Evolutionary conservation across 2,329 filamentous ascomycete species (phyloP).

Genomic region (Paramyrothecium sp.): DNA sequence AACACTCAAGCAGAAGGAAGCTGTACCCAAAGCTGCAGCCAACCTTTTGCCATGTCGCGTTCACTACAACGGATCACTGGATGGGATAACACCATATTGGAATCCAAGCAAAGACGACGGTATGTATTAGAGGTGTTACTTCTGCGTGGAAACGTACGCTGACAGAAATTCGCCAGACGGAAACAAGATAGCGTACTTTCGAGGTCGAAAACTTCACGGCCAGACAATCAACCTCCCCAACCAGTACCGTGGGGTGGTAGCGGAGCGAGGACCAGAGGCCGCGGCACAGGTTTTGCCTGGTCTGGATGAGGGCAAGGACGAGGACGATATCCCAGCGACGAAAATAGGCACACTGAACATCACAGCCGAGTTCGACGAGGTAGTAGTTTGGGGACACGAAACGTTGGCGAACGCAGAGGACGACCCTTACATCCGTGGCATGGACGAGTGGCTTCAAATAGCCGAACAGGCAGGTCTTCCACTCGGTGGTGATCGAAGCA

Average conservation of each 20-base stretch:
- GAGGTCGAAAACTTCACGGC: constrained; percentile 76
- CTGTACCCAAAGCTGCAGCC: constrained; percentile 45
- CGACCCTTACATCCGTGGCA: constrained; percentile 71
- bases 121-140: constrained; percentile 24
- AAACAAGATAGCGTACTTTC: constrained; percentile 63
- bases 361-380: constrained; percentile 67
- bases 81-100: constrained; percentile 69
- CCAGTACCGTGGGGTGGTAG: constrained; percentile 67
- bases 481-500: background rate
- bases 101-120: constrained; percentile 49
- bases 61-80: constrained; percentile 72
- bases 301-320: too few species aligned
- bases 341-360: constrained; percentile 59
- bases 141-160: constrained; percentile 2
- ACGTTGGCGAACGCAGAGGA: constrained; percentile 54
- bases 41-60: constrained; percentile 81
- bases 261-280: constrained; percentile 33
- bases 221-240: constrained; percentile 64
- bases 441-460: constrained; percentile 79
- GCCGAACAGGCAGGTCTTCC: constrained; percentile 56
- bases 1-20: constrained; percentile 26
- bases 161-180: constrained; percentile 37
- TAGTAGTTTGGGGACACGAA: constrained; percentile 87
- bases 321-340: constrained; percentile 12
- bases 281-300: too few species aligned